Evolutionary conservation across 768 basidiomycete genomes (phyloP).

Genomic region (Hygrophoropsis aurantiaca): DNA sequence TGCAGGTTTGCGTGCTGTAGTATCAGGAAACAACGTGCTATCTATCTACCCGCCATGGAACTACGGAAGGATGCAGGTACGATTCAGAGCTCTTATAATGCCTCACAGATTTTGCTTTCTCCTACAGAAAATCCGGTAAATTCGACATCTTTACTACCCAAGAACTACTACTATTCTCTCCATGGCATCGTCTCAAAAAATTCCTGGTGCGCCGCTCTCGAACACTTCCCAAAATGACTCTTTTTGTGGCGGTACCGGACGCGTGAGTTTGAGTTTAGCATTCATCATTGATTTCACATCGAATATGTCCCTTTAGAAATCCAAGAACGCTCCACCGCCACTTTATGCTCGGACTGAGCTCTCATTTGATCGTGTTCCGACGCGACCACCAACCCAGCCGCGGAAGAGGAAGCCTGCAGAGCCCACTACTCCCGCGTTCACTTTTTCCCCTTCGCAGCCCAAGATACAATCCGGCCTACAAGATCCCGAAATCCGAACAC

Average conservation of each 20-base stretch:
- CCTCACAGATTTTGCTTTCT: background rate
- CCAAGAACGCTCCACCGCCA: background rate
- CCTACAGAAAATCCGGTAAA: background rate
- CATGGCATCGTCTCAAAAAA: no score
- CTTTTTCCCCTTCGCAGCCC: slow-evolving; percentile 18
- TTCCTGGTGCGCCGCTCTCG: no score
- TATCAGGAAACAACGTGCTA: slow-evolving; percentile 22
- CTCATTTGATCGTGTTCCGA: background rate
- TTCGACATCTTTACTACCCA: no score
- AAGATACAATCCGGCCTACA: slow-evolving; percentile 23
- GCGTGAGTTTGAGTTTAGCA: no score
- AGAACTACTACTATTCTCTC: no score
- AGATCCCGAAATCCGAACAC: slow-evolving; percentile 9
- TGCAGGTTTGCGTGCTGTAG: slow-evolving; percentile 33
- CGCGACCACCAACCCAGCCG: slow-evolving; percentile 1
- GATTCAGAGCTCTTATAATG: slow-evolving; percentile 7
- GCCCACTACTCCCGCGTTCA: slow-evolving; percentile 18
- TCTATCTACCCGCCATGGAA: background rate
- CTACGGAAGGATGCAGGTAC: slow-evolving; percentile 21
- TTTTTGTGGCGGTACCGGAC: no score
- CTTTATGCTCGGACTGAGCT: background rate
- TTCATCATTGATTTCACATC: no score
- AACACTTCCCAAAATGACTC: no score
- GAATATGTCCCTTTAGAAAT: no score
- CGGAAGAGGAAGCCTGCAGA: slow-evolving; percentile 22